Evolutionary conservation across 2,329 filamentous ascomycete genomes (phyloP), one percentile per base, ranked within the genome.

Genomic region (Colletotrichum tropicicola): DNA sequence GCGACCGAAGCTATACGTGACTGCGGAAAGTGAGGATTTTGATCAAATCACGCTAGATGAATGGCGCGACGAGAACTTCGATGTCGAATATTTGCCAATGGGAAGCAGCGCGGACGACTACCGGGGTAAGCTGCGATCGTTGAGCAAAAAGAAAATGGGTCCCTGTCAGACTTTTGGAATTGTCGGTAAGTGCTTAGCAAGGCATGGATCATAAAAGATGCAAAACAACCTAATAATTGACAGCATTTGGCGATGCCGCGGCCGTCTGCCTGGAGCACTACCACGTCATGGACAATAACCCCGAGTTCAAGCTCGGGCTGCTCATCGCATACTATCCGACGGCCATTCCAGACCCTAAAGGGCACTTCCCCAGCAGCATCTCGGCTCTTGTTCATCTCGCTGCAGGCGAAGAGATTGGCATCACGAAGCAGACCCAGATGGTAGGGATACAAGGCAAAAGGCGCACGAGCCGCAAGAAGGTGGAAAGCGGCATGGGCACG

Each of bases 241-340:
- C 21, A 80, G 80, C 81, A 4, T 83, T 75, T 35, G 81, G 81
- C 2, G 78, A 82, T 21, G 81, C 81, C 0, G 81, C 81, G 4
- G 74, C 76, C 5, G 48, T 73, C 28, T 83, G 80, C 48, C 73
- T 83, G 1, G 78, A 83, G 70, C 77, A 81, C 66, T 83, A 80
- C 65, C 81, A 83, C 67, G 63, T 80, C 10, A 63, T 80, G 10
- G 80, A 81, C 56, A 79, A 83, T 57, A 83, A 83, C 63, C 74
- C 75, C 3, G 79, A 81, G 8, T 78, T 78, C 67, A 80, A 79
- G 59, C 75, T 83, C 19, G 74, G 76, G 3, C 73, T 77, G 9
- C 75, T 83, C 4, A 74, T 83, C 9, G 81, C 81, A 0, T 83
- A 83, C 64, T 83, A 83, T 60, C 81, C 81, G 1, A 77, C 77